Evolutionary conservation across 2,329 filamentous ascomycete genomes (phyloP).

Genomic region (Fusarium albosuccineum): DNA sequence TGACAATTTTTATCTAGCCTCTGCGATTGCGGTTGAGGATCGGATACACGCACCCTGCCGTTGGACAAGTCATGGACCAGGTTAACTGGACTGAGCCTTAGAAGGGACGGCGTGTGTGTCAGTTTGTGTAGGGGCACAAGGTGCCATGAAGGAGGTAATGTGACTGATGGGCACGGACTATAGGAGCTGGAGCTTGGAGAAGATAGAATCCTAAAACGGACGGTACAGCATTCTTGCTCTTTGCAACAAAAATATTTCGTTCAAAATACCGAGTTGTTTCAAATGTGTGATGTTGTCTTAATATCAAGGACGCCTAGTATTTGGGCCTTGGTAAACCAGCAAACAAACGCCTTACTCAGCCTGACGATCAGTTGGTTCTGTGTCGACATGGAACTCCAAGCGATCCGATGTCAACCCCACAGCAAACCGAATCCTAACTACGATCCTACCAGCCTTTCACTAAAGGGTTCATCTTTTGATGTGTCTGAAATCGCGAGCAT

Average conservation of each 20-base stretch:
- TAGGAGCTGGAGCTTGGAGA: constrained; percentile 35
- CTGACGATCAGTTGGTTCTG: constrained; percentile 8
- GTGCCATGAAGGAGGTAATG: constrained; percentile 35
- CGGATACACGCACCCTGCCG: constrained; percentile 78
- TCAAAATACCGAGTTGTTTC: constrained; percentile 11
- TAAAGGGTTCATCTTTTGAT: not conserved
- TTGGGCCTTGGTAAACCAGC: too few species aligned
- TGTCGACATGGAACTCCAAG: not conserved
- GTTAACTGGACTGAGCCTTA: constrained; percentile 94
- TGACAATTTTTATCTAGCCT: constrained; percentile 64
- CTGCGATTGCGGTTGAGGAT: constrained; percentile 89
- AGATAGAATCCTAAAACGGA: constrained; percentile 46
- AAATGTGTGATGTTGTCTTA: constrained; percentile 1
- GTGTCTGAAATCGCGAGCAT: constrained; percentile 6
- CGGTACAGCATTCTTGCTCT: constrained; percentile 38
- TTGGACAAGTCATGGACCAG: constrained; percentile 84
- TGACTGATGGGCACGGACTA: constrained; percentile 32
- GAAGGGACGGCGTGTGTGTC: constrained; percentile 12
- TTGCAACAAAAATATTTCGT: constrained; percentile 18
- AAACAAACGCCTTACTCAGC: constrained; percentile 28
- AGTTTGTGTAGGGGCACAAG: constrained; percentile 7
- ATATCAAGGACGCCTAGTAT: not conserved
- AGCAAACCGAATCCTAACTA: constrained; percentile 5
- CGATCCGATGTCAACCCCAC: constrained; percentile 16
- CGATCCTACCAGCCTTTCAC: not conserved